Conservation (phyloP, 345 rosid genomes). For the Sisymbrium altissimum region DNA sequence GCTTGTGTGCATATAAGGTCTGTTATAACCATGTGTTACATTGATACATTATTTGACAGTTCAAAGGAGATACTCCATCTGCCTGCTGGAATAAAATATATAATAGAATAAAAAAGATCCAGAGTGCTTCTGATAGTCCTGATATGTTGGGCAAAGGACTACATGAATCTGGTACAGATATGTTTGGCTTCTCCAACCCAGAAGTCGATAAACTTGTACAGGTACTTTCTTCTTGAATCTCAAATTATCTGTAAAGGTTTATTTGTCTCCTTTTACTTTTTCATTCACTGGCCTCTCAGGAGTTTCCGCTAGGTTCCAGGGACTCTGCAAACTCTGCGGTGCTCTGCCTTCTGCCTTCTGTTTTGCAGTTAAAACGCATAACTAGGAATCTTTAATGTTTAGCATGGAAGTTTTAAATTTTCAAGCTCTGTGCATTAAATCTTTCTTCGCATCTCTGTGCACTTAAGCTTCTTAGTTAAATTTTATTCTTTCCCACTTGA, state of each 20-base stretch:
- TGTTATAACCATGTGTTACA: constrained; percentile 1
- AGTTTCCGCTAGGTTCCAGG: not conserved
- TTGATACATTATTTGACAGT: constrained; percentile 39
- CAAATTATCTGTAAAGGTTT: not conserved
- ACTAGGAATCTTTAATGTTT: not conserved
- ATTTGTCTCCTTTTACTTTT: not conserved
- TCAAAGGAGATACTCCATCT: constrained; percentile 77
- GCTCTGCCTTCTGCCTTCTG: not conserved
- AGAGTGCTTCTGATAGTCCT: constrained; percentile 36
- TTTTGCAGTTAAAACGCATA: not conserved
- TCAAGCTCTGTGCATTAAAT: constrained; percentile 2
- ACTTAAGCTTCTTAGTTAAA: not conserved
- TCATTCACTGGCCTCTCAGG: not conserved
- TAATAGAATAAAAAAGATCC: constrained; percentile 50
- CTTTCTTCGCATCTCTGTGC: constrained; percentile 2
- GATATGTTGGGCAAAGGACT: constrained; percentile 39
- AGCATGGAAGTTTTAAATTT: constrained; percentile 3
- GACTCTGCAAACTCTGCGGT: constrained; percentile 11
- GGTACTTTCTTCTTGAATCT: constrained; percentile 44
- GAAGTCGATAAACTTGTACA: constrained; percentile 72
- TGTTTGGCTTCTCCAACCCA: constrained; percentile 96
- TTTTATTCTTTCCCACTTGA: too few species aligned
- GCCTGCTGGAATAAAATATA: constrained; percentile 90
- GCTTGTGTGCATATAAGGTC: constrained; percentile 9
- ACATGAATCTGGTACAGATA: constrained; percentile 59